Base-by-base conservation (phyloP, 257 asterid species). In the Solanum habrochaites region DNA sequence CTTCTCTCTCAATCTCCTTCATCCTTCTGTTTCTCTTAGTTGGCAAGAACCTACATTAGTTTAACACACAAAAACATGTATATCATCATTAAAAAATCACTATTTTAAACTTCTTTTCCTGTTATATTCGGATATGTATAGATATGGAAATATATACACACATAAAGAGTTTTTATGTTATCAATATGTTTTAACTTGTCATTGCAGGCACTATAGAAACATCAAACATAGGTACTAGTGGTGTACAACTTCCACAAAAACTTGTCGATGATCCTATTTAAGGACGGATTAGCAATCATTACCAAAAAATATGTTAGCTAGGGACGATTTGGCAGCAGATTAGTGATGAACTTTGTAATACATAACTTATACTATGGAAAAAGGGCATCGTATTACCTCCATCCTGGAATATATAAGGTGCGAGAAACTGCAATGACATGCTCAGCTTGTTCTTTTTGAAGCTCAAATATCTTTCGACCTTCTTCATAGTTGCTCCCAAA, bases 401-500 rank as follows among this genome's bases (percentile, higher is more conserved):
- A 70, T 27, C 92, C 93, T 2, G 94, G 93, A 40, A 93, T 69
- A 82, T 91, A 89, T 9, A 89, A 18, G 4, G 92, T 71, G 42
- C 81, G 87, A 7, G 16, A 25, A 29, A 83, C 85, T 73, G 82
- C 49, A 49, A 86, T 27, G n/a, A 85, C 49, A 89, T 84, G 85
- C 80, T 87, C 87, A 16, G 91, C 91, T 39, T 89, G 94, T 88
- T 91, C 92, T 45, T 56, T 82, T 75, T 91, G 93, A 35, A 88
- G 92, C 37, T 86, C 93, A 49, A 92, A 91, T 72, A 92, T 89
- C 62, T n/a, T 89, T 89, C 89, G 87, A 21, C 94, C 95, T 90
- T 92, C 94, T 87, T 88, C 88, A 83, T 90, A 91, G 83, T 83
- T 91, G 27, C 94, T 90, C 2, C 93, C 95, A 88, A 92, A 92